Base-by-base conservation (phyloP, 1,284 basidiomycete genomes). In the Leccinum subrobustum region DNA sequence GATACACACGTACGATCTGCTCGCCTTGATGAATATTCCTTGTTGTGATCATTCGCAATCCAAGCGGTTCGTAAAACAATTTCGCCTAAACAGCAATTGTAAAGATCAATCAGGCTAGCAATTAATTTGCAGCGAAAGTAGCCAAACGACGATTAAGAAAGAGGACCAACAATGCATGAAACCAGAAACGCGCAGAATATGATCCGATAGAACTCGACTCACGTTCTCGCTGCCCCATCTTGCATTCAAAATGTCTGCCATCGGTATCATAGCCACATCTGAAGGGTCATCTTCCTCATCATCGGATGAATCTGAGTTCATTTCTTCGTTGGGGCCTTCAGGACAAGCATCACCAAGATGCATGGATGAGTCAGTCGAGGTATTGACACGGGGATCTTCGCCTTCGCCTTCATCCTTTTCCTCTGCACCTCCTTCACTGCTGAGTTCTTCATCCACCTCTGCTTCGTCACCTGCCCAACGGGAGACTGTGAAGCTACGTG, bases 191-290 rank as follows among this genome's bases (percentile, higher is more conserved):
- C 1, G n/a, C 18, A 6, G 18, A 44, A 18, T 0, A 11, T 23
- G 52, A 42, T 8, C 39, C 0, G 0, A 47, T 31, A 56, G 23
- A 29, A 42, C 7, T 33, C 9, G 25, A 72, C 85, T 62, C 67
- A 93, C 95, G 67, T 97, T 98, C 75, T 95, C 91, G 33, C 83
- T 84, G 18, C 86, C 89, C 72, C 86, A 93, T 59, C 87, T 85
- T 6, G 95, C 95, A 68, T 96, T 97, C 55, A 96, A 80, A 81
- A 98, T 89, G 75, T 98, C 96, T 1, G 96, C 97, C 81, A 99
- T 89, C 0, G 96, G 96, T 1, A 98, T 92, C 95, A 99, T 97
- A 1, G 92, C 88, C 9, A 95, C 88, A 65, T 93, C 87, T 1
- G 83, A 80, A 1, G 87, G 78, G 59, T 90, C 80, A 9, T 87